Base-by-base conservation (phyloP, 352 stramenopile species). In the Detonula confervacea region DNA sequence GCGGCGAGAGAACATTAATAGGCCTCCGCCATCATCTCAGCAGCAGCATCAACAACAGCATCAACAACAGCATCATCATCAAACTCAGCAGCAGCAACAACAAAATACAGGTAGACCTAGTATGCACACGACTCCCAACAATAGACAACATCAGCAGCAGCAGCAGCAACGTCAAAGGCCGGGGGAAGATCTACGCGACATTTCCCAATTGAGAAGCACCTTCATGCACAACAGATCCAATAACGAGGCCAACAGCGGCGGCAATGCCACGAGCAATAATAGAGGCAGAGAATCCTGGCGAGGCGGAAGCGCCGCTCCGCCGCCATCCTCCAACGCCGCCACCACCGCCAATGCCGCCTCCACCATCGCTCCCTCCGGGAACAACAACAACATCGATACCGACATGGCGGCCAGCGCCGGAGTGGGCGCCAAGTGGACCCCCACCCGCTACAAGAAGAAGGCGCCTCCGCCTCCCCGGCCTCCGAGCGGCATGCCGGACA, bases 101-200 rank as follows among this genome's bases (percentile, higher is more conserved):
- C 30, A 37, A 8, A 3, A 37, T 8, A 37, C 3, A 3, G 3
- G 8, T 37, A 37, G 8, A 3, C 30, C 3, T 37, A 37, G 30
- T 37, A 37, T n/a, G 30, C 30, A 37, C 3, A 37, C 30, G 8
- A 37, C 30, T 8, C 30, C n/a, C 5, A 49, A 49, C 39, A 49
- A 49, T 37, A 37, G 30, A 3, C 30, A 37, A 37, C 8, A 37
- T 8, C 30, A 37, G 30, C 30, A 37, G 8, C 30, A 37, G 30
- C 30, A 37, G 8, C 30, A 37, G 30, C 30, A 37, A 37, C 8
- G 8, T 37, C 24, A 3, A 52, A 16, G 12, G n/a, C 44, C 16
- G 39, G 39, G 16, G 8, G 80, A 99, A 39, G 96, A 99, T 91
- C 91, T 99, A 18, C 93, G 97, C 49, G 97, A 99, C 27, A 65